Percentiles rank a stretch among this genome's conserved stretches.
phyloP scores from a whole-genome alignment of 495 filamentous ascomycete genomes.

The Xylaria intraflava region DNA sequence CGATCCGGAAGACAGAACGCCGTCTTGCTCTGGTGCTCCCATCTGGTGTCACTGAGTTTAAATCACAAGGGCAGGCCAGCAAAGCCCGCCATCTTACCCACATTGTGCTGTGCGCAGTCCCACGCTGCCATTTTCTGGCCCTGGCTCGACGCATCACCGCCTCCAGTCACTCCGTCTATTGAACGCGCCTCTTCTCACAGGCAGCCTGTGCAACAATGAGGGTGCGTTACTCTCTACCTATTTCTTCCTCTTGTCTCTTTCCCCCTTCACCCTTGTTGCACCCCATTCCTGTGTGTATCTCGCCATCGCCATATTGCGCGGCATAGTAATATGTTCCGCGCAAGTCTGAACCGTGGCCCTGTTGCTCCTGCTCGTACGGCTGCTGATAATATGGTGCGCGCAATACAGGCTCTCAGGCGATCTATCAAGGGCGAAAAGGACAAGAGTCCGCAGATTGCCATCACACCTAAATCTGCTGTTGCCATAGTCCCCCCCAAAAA shows the following conservation, averaged over 20 bases:
- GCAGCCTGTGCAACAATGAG: constrained; percentile 38
- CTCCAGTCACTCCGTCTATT: constrained; percentile 12
- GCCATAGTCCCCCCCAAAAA: constrained; percentile 96
- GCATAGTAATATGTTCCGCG: constrained; percentile 23
- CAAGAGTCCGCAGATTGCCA: constrained; percentile 74
- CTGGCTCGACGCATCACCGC: constrained; percentile 9
- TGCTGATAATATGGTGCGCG: constrained; percentile 37
- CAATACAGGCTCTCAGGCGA: constrained; percentile 66
- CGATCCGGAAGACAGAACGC: constrained; percentile 16
- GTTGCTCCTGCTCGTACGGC: constrained; percentile 12
- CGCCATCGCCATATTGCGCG: constrained; percentile 1
- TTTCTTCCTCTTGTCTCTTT: constrained; percentile 13
- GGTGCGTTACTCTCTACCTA: constrained; percentile 38
- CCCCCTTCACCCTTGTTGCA: constrained; percentile 17
- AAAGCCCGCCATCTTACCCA: constrained; percentile 17
- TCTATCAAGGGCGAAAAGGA: constrained; percentile 82
- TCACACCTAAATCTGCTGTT: constrained; percentile 87
- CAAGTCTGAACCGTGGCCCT: constrained; percentile 12
- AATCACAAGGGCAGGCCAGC: constrained; percentile 17
- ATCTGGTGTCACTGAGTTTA: constrained; percentile 24
- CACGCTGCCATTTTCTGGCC: constrained; percentile 4
- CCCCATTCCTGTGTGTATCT: background rate
- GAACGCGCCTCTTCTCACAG: constrained; percentile 8
- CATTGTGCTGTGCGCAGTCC: constrained; percentile 23
- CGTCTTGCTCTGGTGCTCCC: constrained; percentile 15